phyloP scores from a whole-genome alignment of 495 filamentous ascomycete genomes.

The Tuber indicum region DNA sequence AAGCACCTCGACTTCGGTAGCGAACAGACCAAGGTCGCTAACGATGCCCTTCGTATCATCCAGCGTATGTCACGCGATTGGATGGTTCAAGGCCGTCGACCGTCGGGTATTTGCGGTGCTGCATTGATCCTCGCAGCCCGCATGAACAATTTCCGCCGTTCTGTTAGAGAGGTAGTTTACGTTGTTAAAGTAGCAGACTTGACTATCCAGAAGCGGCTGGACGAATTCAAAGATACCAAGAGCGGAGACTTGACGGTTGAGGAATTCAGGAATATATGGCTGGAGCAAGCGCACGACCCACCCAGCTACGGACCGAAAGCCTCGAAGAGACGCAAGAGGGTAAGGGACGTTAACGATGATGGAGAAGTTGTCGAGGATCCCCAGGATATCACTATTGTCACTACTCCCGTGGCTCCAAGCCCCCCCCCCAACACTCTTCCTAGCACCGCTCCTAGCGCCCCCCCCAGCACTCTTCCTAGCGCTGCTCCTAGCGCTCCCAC shows the following conservation, averaged over 20 bases:
- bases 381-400: neutral
- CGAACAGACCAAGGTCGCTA: slow-evolving; percentile 68
- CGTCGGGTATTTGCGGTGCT: slow-evolving; percentile 89
- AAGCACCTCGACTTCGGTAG: slow-evolving; percentile 80
- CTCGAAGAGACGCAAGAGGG: slow-evolving; percentile 46
- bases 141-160: slow-evolving; percentile 94
- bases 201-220: slow-evolving; percentile 80
- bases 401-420: neutral
- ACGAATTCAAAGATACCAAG: slow-evolving; percentile 79
- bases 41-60: slow-evolving; percentile 75
- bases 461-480: neutral
- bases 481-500: neutral
- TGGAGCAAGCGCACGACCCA: slow-evolving; percentile 65
- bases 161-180: slow-evolving; percentile 86
- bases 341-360: slow-evolving; percentile 44
- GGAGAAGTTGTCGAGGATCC: slow-evolving; percentile 40
- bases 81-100: slow-evolving; percentile 88
- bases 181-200: slow-evolving; percentile 89
- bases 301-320: slow-evolving; percentile 67
- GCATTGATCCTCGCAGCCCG: slow-evolving; percentile 89
- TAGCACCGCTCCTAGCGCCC: neutral
- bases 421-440: slow-evolving; percentile 3
- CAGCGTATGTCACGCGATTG: slow-evolving; percentile 91
- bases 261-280: slow-evolving; percentile 67
- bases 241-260: slow-evolving; percentile 74